A percentile compares a stretch with the other conserved stretches of the same genome.
Evolutionary conservation across 2,329 filamentous ascomycete genomes (phyloP).

Genomic region (Talaromyces albobiverticillius): DNA sequence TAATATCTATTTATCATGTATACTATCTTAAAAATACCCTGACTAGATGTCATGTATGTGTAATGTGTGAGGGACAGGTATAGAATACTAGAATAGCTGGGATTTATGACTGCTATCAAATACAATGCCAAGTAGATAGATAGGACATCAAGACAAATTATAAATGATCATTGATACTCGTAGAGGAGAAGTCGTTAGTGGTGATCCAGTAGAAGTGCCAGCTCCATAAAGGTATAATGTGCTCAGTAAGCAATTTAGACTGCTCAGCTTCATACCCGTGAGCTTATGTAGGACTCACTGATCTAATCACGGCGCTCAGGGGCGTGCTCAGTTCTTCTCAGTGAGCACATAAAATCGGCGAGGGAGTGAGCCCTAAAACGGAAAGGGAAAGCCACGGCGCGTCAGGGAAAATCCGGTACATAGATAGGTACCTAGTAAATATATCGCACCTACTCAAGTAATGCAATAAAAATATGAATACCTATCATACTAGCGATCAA

Average conservation of each 20-base stretch:
- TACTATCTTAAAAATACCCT: too few species aligned
- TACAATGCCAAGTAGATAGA: conserved; percentile 3
- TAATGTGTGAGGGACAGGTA: neutral
- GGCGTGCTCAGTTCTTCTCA: neutral
- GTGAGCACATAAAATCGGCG: too few species aligned
- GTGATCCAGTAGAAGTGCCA: conserved; percentile 3
- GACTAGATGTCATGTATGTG: neutral
- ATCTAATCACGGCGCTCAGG: conserved; percentile 11
- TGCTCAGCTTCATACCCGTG: conserved; percentile 6
- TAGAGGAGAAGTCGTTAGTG: conserved; percentile 2
- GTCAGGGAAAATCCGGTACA: conserved; percentile 10
- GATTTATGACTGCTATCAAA: neutral
- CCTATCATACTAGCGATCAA: too few species aligned
- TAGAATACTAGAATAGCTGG: neutral
- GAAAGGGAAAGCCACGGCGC: conserved; percentile 13
- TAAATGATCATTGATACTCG: neutral
- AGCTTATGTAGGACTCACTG: conserved; percentile 16
- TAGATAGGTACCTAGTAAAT: conserved; percentile 4
- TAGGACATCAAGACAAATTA: neutral
- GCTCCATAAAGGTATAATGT: neutral
- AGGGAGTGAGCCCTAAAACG: conserved; percentile 15
- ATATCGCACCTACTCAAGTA: too few species aligned
- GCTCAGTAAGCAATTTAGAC: neutral
- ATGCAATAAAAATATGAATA: too few species aligned
- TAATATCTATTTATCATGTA: too few species aligned